A percentile compares a stretch with the other conserved stretches of the same genome.
Evolutionary conservation across 106 monocot species (phyloP).

Genomic region (Acorus gramineus): DNA sequence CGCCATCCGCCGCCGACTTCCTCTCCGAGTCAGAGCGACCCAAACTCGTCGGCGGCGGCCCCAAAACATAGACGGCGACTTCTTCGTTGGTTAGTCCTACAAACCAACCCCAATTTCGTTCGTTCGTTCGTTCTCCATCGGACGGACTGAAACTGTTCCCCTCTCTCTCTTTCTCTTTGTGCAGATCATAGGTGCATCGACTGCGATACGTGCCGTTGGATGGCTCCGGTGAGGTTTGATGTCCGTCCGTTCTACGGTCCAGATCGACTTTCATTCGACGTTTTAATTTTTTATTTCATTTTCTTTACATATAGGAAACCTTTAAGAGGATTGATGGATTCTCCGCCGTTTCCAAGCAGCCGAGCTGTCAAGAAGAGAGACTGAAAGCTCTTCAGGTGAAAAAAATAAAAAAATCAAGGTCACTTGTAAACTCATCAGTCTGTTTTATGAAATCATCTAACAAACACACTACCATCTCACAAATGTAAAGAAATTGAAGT

Average conservation of each 20-base stretch:
- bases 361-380: conserved; percentile 35
- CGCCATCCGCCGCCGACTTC: not conserved
- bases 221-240: conserved; percentile 2
- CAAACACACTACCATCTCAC: too few relatives aligned
- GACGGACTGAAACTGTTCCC: too few relatives aligned
- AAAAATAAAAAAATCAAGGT: too few relatives aligned
- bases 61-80: conserved; percentile 24
- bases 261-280: not conserved
- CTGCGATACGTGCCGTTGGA: conserved; percentile 12
- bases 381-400: conserved; percentile 61
- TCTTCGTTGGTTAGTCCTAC: conserved; percentile 16
- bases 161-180: not conserved
- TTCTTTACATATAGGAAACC: conserved; percentile 14
- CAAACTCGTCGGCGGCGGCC: conserved; percentile 2
- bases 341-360: conserved; percentile 39
- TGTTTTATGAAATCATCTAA: too few relatives aligned
- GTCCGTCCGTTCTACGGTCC: not conserved
- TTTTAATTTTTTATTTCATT: not conserved
- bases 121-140: too few relatives aligned
- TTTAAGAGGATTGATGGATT: conserved; percentile 25
- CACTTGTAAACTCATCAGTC: too few relatives aligned
- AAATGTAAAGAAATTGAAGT: too few relatives aligned
- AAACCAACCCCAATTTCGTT: too few relatives aligned
- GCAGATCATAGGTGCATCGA: conserved; percentile 15
- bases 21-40: too few relatives aligned